Percentiles rank a stretch among this genome's conserved stretches.
phyloP scores from a whole-genome alignment of 352 stramenopile genomes.

The Globisporangium lucens region DNA sequence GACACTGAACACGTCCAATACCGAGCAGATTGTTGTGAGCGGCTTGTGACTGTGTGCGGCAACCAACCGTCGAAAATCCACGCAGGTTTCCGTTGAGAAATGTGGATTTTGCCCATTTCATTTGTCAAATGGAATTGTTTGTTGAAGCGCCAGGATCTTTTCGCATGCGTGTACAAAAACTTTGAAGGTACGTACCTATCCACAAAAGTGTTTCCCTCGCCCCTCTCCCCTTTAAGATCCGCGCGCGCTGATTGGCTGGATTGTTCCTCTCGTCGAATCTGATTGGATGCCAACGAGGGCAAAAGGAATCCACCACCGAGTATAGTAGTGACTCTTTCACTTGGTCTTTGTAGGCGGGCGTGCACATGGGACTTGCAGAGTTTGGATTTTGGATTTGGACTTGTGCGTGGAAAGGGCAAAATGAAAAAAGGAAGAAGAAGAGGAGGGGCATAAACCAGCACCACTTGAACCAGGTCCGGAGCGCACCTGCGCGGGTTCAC shows the following conservation, averaged over 20 bases:
- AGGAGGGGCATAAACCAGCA: background rate
- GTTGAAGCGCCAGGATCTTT: constrained; percentile 9
- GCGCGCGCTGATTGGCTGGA: background rate
- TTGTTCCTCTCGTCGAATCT: background rate
- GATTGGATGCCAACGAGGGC: background rate
- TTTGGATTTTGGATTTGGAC: background rate
- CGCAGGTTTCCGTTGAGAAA: background rate
- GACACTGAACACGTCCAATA: background rate
- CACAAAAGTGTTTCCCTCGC: constrained; percentile 11
- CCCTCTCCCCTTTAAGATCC: constrained; percentile 7
- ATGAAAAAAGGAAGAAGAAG: background rate
- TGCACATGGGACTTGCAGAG: too few relatives aligned
- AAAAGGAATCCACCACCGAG: too few relatives aligned
- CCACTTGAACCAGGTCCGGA: constrained; percentile 4
- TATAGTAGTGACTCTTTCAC: too few relatives aligned
- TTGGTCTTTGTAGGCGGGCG: too few relatives aligned
- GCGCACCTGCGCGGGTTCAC: constrained; percentile 8
- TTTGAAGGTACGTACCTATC: constrained; percentile 10
- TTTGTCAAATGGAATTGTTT: constrained; percentile 1
- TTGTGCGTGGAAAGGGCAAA: background rate
- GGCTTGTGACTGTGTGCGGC: background rate
- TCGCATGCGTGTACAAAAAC: constrained; percentile 8
- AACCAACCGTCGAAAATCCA: background rate
- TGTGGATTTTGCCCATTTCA: constrained; percentile 1
- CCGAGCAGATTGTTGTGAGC: background rate